These are phyloP conservation scores for Aspergillus pseudonomiae DNA, from an alignment of 2,329 filamentous ascomycete genomes.

Conservation along the genomic window DNA sequence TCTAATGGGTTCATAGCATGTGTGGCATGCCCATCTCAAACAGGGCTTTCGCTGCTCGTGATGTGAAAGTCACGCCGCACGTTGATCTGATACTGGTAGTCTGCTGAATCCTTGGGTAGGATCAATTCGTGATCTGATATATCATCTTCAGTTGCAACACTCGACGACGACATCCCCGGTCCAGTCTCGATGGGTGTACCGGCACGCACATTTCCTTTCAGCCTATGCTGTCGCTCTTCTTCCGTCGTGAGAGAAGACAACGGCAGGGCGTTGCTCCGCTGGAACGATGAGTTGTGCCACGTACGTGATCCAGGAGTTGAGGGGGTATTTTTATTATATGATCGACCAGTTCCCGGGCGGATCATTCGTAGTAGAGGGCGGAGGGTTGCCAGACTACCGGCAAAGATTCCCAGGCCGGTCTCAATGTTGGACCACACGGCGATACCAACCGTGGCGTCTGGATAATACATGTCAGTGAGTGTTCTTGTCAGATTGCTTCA, in stretches of 20 bases:
- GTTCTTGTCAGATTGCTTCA: not conserved
- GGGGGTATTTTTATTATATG: not conserved
- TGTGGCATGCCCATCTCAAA: not conserved
- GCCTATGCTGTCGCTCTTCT: not conserved
- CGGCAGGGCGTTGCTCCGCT: not conserved
- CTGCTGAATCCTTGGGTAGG: not conserved
- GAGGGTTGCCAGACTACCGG: conserved; percentile 24
- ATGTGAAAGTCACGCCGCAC: not conserved
- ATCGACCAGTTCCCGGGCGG: not conserved
- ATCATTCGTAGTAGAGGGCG: conserved; percentile 21
- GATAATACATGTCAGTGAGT: not conserved
- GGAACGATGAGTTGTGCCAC: not conserved
- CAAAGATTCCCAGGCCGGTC: conserved; percentile 26
- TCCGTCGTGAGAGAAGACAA: not conserved
- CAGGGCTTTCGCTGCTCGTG: not conserved
- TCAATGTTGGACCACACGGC: conserved; percentile 28
- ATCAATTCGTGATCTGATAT: not conserved
- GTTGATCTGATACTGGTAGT: not conserved
- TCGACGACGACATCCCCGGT: not conserved
- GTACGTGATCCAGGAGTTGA: not conserved
- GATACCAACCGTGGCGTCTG: conserved; percentile 21
- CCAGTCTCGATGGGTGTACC: not conserved
- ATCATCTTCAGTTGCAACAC: not conserved
- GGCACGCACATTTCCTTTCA: not conserved
- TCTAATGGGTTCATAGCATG: not conserved